Conservation (phyloP, 257 asterid genomes). For the Penstemon eatonii region DNA sequence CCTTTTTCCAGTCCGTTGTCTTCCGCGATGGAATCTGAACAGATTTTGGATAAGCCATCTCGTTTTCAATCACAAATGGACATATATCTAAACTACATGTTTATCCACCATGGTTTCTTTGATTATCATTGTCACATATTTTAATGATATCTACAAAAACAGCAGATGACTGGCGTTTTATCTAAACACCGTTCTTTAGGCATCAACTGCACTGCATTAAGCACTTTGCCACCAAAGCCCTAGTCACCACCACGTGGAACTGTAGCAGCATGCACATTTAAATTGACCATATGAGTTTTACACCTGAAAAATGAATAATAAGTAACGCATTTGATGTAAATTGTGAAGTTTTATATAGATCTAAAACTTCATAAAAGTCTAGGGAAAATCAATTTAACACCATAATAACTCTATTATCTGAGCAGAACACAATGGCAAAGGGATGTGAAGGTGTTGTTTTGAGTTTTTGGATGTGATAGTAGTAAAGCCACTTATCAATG, state of each 20-base stretch:
- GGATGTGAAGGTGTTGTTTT: too few relatives aligned
- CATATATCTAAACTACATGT: background rate
- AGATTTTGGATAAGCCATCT: background rate
- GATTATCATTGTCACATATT: constrained; percentile 14
- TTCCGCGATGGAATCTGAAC: background rate
- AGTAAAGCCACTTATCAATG: too few relatives aligned
- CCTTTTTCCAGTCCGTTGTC: background rate
- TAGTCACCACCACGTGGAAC: background rate
- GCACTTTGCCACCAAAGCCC: background rate
- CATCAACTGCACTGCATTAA: background rate
- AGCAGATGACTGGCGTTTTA: background rate
- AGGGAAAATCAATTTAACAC: background rate
- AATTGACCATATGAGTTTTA: background rate
- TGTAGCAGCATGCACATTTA: constrained; percentile 2
- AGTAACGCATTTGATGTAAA: background rate
- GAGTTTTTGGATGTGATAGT: too few relatives aligned
- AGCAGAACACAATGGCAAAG: too few relatives aligned
- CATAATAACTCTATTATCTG: background rate
- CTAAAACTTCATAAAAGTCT: background rate
- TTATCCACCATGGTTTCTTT: background rate
- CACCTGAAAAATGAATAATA: background rate
- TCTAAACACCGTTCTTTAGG: background rate
- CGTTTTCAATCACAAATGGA: background rate
- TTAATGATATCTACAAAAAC: background rate
- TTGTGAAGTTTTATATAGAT: background rate